phyloP scores from a whole-genome alignment of 768 basidiomycete genomes.

The Lactifluus volemus region DNA sequence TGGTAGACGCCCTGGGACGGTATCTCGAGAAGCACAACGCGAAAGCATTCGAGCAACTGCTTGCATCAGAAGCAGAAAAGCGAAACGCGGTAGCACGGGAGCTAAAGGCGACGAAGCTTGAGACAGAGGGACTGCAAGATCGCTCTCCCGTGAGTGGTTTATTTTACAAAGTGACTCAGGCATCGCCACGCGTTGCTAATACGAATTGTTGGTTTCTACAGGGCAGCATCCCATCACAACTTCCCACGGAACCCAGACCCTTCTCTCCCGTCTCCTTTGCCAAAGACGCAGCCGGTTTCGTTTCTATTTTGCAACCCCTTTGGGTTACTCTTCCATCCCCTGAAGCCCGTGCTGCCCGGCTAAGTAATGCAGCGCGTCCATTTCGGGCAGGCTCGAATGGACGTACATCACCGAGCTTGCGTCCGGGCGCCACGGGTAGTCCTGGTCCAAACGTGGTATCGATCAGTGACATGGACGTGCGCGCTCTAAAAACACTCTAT shows the following conservation, averaged over 20 bases:
- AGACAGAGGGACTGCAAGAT: conserved; percentile 22
- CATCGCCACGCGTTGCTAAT: conserved; percentile 5
- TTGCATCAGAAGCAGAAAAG: conserved; percentile 27
- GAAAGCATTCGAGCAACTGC: conserved; percentile 30
- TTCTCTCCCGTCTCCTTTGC: conserved; percentile 24
- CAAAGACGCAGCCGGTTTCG: conserved; percentile 45
- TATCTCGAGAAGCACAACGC: conserved; percentile 30
- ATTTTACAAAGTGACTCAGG: not conserved
- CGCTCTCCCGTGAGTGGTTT: conserved; percentile 26
- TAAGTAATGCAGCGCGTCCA: conserved; percentile 42
- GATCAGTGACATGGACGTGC: conserved; percentile 78
- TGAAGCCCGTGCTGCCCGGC: conserved; percentile 66
- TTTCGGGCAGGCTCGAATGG: conserved; percentile 28
- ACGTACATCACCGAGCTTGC: conserved; percentile 22
- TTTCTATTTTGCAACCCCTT: conserved; percentile 56
- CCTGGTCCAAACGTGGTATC: conserved; percentile 36
- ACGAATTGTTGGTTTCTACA: conserved; percentile 1
- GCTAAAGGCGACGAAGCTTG: conserved; percentile 22
- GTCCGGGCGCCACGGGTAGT: conserved; percentile 28
- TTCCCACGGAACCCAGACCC: not conserved
- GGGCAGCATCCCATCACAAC: not conserved
- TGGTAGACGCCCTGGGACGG: conserved; percentile 24
- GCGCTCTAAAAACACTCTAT: conserved; percentile 77
- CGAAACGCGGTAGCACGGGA: conserved; percentile 17
- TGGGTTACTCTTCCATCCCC: conserved; percentile 82